Percentiles rank a stretch among this genome's conserved stretches.
phyloP scores from a whole-genome alignment of 2,329 filamentous ascomycete species.

The Aspergillus eucalypticola region DNA sequence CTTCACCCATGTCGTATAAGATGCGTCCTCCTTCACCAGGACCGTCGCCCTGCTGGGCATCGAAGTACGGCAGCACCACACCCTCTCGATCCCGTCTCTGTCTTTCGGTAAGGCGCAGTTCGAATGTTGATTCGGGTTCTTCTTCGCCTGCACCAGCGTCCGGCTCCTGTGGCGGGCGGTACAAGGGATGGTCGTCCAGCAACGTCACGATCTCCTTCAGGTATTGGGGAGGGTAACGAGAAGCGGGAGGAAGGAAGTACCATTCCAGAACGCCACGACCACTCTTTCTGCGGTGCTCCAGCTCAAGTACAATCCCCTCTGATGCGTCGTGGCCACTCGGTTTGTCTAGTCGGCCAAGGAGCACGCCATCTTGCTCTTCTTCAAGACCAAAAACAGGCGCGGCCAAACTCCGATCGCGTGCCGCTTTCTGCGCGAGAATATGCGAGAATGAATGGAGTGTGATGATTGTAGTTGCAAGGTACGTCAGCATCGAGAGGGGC shows the following conservation, averaged over 20 bases:
- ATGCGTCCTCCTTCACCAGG: constrained; percentile 87
- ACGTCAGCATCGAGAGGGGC: constrained; percentile 71
- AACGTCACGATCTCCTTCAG: constrained; percentile 58
- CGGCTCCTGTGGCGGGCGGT: constrained; percentile 52
- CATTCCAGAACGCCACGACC: constrained; percentile 74
- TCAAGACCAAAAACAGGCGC: constrained; percentile 77
- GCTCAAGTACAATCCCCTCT: constrained; percentile 71
- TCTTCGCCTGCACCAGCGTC: constrained; percentile 49
- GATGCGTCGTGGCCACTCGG: constrained; percentile 38
- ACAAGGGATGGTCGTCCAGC: constrained; percentile 75
- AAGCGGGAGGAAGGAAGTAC: constrained; percentile 57
- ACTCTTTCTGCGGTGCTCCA: constrained; percentile 83
- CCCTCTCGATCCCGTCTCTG: constrained; percentile 83
- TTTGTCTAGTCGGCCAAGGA: constrained; percentile 62
- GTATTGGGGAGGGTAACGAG: constrained; percentile 47
- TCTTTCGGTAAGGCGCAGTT: constrained; percentile 83
- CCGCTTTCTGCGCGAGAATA: constrained; percentile 71
- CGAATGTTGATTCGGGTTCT: constrained; percentile 75
- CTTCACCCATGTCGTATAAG: constrained; percentile 91
- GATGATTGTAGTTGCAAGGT: constrained; percentile 86
- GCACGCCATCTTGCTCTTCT: constrained; percentile 74
- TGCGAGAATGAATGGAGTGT: constrained; percentile 72
- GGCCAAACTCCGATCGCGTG: constrained; percentile 70
- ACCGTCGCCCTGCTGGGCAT: constrained; percentile 75
- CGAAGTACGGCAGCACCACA: constrained; percentile 92